Evolutionary conservation across 257 asterid species (phyloP).

Genomic region (Cynanchum wilfordii): DNA sequence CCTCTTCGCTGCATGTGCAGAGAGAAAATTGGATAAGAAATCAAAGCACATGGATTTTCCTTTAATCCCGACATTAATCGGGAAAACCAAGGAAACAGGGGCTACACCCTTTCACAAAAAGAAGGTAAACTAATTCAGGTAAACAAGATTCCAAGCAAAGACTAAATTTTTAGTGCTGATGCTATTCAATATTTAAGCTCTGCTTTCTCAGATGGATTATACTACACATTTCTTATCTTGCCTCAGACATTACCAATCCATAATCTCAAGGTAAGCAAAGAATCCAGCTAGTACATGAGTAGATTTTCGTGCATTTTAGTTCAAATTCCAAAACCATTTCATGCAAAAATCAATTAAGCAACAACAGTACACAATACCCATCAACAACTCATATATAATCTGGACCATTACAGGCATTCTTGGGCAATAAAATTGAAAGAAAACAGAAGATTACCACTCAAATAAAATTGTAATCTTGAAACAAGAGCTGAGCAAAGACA

Average conservation of each 20-base stretch:
- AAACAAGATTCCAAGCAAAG: not conserved
- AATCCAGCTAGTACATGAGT: not conserved
- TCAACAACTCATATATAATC: not conserved
- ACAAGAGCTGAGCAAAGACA: not conserved
- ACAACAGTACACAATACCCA: not conserved
- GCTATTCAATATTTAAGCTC: not conserved
- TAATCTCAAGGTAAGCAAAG: not conserved
- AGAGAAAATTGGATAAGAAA: not conserved
- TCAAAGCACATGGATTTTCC: not conserved
- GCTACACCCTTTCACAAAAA: not conserved
- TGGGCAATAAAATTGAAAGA: not conserved
- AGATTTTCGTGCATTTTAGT: not conserved
- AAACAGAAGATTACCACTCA: not conserved
- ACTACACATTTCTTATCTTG: not conserved
- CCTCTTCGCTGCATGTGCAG: constrained; percentile 77
- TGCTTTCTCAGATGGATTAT: not conserved
- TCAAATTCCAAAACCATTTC: not conserved
- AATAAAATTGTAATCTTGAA: not conserved
- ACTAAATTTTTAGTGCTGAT: not conserved
- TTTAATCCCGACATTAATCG: not conserved
- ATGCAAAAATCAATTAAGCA: not conserved
- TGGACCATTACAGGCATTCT: not conserved
- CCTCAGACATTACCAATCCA: not conserved
- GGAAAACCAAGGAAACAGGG: not conserved
- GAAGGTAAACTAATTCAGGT: not conserved